These are phyloP conservation scores for Tetrapisispora nanseiensis DNA, from an alignment of 805 yeast species.

Conservation along the genomic window DNA sequence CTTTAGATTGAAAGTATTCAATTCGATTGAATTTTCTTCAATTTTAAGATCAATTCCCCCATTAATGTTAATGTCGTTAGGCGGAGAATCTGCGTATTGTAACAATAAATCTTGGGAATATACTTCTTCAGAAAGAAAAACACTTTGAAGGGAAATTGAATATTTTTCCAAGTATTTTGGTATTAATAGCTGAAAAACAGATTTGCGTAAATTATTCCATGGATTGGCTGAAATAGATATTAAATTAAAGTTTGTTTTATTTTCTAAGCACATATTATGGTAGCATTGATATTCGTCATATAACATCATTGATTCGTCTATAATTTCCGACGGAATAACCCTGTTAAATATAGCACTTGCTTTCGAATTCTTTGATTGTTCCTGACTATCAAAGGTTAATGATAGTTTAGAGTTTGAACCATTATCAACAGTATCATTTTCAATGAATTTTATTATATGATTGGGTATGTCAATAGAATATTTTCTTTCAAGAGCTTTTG, in stretches of 20 bases:
- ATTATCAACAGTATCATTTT: background rate
- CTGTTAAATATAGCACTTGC: slow-evolving; percentile 10
- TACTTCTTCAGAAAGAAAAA: slow-evolving; percentile 21
- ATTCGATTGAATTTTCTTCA: slow-evolving; percentile 17
- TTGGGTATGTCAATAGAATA: slow-evolving; percentile 13
- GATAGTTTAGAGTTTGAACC: background rate
- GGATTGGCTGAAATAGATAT: slow-evolving; percentile 15
- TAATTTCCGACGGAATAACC: slow-evolving; percentile 15
- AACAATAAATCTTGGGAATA: slow-evolving; percentile 18
- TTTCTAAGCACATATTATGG: slow-evolving; percentile 21
- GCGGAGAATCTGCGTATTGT: slow-evolving; percentile 5
- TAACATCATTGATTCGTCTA: slow-evolving; percentile 15
- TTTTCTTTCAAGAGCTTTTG: background rate
- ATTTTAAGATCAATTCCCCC: slow-evolving; percentile 15
- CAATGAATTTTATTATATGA: slow-evolving; percentile 4
- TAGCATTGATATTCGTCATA: slow-evolving; percentile 21
- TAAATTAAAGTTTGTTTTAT: slow-evolving; percentile 16
- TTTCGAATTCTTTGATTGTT: no score
- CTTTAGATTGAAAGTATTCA: slow-evolving; percentile 11
- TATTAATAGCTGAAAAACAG: slow-evolving; percentile 12
- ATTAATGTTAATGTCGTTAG: slow-evolving; percentile 13
- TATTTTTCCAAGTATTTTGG: slow-evolving; percentile 10
- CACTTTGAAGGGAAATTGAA: slow-evolving; percentile 17
- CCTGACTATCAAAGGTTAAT: no score
- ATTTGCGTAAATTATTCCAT: slow-evolving; percentile 10